Percentiles rank a stretch among this genome's conserved stretches.
Conservation (phyloP, 192 early-diverging fungal species). For the Coemansia sp. region DNA sequence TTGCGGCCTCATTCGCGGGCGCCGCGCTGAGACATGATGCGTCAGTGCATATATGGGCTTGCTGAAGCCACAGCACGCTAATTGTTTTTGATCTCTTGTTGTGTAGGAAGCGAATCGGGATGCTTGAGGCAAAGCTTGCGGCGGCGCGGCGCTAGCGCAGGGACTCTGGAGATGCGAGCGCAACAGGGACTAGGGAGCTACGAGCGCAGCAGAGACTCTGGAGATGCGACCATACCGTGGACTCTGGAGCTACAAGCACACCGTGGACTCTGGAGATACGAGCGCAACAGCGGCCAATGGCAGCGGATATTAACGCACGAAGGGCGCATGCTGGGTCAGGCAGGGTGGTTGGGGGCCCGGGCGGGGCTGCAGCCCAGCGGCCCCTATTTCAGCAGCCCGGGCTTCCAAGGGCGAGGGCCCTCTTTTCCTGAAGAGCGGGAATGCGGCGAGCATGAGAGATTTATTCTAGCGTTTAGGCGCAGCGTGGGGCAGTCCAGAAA, state of each 20-base stretch:
- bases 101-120: constrained; percentile 43
- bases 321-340: neutral
- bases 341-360: constrained; percentile 8
- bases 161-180: too few relatives aligned
- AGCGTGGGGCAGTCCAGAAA: constrained; percentile 5
- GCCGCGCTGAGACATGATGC: constrained; percentile 6
- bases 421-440: constrained; percentile 4
- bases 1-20: neutral
- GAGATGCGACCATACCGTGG: too few relatives aligned
- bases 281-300: too few relatives aligned
- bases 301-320: constrained; percentile 13
- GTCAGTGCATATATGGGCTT: constrained; percentile 18
- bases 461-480: neutral
- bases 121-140: constrained; percentile 39
- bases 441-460: constrained; percentile 3
- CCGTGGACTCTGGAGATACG: too few relatives aligned
- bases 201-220: too few relatives aligned
- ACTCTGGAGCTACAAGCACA: too few relatives aligned
- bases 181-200: too few relatives aligned
- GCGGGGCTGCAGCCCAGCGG: neutral
- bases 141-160: constrained; percentile 11
- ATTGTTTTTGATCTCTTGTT: neutral
- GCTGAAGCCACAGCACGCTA: neutral
- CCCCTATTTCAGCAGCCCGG: neutral
- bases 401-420: neutral